Base-by-base conservation (phyloP, 2,329 filamentous ascomycete genomes). In the Aspergillus ibericus region DNA sequence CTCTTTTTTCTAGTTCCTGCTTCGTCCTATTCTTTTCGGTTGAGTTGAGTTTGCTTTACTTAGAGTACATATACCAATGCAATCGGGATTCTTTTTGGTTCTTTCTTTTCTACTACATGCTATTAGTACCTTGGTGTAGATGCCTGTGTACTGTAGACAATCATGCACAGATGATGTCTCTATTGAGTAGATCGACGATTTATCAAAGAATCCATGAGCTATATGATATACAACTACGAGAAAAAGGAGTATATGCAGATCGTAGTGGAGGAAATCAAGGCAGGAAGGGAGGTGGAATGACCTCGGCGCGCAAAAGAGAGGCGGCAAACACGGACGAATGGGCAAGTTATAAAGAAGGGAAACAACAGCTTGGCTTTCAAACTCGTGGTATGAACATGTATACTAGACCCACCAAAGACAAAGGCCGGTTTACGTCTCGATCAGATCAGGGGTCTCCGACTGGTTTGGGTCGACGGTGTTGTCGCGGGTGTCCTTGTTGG, bases 401-500 rank as follows among this genome's bases (percentile, higher is more conserved):
- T 32, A 60, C 58, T 49, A 51, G 27, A 53, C 46, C 53, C 48
- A 49, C 35, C 10, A 51, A 47, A 47, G 16, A 32, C 40, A 18
- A 6, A 13, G 12, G 15, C 25, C 32, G 16, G 52, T 50, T 69
- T 66, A 79, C 22, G 76, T 68, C 58, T 80, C 77, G 52, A 80
- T 77, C 57, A 80, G 66, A 59, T 75, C 75, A 50, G 67, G 70
- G n/a, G 67, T 69, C 63, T 73, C 66, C 6, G 29, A 32, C 29
- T 16, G 20, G 68, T 60, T 36, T 68, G 66, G 36, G 63, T 62
- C 38, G 47, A 66, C 70, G 27, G 70, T 70, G 64, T 77, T 79
- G 59, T 81, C 79, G 57, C 76, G 73, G 5, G 79, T 80, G 66
- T 81, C 79, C 73, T 81, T 81, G 63, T 71, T 78, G 47, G 74